Evolutionary conservation across 805 yeast genomes (phyloP).

Genomic region (Yamadazyma insecticola): DNA sequence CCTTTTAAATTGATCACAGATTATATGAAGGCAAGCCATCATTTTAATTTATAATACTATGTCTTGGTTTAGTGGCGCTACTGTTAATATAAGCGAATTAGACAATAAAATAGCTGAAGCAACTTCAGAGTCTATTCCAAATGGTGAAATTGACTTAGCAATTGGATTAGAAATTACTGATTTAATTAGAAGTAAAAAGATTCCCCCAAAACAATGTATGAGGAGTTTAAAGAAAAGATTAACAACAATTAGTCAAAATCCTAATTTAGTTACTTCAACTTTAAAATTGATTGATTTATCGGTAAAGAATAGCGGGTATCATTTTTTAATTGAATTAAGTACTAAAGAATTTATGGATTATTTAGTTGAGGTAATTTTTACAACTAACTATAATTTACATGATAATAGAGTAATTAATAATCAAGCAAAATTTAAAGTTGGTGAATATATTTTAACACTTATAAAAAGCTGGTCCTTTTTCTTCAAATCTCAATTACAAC

Average conservation of each 20-base stretch:
- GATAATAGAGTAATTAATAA: conserved; percentile 16
- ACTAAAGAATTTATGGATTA: conserved; percentile 85
- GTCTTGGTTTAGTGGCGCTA: conserved; percentile 50
- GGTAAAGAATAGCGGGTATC: conserved; percentile 88
- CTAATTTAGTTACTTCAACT: conserved; percentile 72
- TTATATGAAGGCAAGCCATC: background rate
- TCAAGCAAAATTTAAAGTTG: conserved; percentile 39
- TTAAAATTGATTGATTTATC: conserved; percentile 79
- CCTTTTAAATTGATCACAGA: background rate
- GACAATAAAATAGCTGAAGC: conserved; percentile 70
- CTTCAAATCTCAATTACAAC: conserved; percentile 62
- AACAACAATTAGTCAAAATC: conserved; percentile 55
- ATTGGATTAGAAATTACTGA: conserved; percentile 83
- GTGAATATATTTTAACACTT: conserved; percentile 53
- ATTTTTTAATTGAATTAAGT: conserved; percentile 73
- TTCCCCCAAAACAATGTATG: conserved; percentile 80
- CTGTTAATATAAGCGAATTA: conserved; percentile 34
- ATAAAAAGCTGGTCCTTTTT: conserved; percentile 76
- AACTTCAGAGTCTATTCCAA: conserved; percentile 85
- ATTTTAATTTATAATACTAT: conserved; percentile 17
- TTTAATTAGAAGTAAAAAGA: conserved; percentile 72
- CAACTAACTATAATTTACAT: conserved; percentile 33
- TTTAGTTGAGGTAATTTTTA: conserved; percentile 45
- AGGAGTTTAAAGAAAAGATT: conserved; percentile 74
- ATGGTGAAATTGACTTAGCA: conserved; percentile 78